A percentile compares a stretch with the other conserved stretches of the same genome.
These are phyloP conservation scores for Spironucleus salmonicida DNA, from an alignment of 208 protist genomes.

Conservation along the genomic window DNA sequence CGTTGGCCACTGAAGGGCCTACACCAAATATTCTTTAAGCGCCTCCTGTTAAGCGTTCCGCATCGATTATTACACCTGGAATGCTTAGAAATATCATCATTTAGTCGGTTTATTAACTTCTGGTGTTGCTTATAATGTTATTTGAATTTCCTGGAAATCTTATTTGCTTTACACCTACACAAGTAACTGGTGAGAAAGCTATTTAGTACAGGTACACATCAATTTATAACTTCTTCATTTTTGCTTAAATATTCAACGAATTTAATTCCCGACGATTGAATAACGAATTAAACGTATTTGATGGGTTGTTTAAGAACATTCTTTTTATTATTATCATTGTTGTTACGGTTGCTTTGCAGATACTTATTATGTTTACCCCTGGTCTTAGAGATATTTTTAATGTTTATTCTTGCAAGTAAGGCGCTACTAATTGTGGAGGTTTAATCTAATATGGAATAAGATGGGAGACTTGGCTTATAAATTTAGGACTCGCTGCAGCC, in stretches of 20 bases:
- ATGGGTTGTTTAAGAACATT: constrained; percentile 5
- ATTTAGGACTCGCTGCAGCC: no score
- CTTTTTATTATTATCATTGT: constrained; percentile 29
- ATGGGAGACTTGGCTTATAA: no score
- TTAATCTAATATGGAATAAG: no score
- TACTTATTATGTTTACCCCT: constrained; percentile 28
- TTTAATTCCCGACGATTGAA: constrained; percentile 31
- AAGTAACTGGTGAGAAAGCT: no score
- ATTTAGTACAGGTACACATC: constrained; percentile 1
- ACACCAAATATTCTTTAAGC: constrained; percentile 17
- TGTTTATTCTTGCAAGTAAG: neutral
- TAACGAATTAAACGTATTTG: constrained; percentile 37
- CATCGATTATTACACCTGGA: constrained; percentile 17
- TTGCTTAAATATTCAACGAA: constrained; percentile 37
- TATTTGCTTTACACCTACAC: no score
- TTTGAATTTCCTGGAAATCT: neutral
- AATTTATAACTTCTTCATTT: constrained; percentile 37
- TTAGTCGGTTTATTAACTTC: constrained; percentile 12
- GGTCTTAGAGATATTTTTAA: constrained; percentile 23
- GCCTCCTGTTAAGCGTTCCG: constrained; percentile 16
- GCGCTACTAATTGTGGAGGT: no score
- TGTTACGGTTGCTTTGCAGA: constrained; percentile 8
- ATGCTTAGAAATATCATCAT: constrained; percentile 37
- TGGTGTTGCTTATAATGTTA: constrained; percentile 5
- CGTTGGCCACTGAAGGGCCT: constrained; percentile 81